Percentiles rank a stretch among this genome's conserved stretches.
These are phyloP conservation scores for Pleurotus sapidus DNA, from an alignment of 768 basidiomycete species.

Conservation along the genomic window DNA sequence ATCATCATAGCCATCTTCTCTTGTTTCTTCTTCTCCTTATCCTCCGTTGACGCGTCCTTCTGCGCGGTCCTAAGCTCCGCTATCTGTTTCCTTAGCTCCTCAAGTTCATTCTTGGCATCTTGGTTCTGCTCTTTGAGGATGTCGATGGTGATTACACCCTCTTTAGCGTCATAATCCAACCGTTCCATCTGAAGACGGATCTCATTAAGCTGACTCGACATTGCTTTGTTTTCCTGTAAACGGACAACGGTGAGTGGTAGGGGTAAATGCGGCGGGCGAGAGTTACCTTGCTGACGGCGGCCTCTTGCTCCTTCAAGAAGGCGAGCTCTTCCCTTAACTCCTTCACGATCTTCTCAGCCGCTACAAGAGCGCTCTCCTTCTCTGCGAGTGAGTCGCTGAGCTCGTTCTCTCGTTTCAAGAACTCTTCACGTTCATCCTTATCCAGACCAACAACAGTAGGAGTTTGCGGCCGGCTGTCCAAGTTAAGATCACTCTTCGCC, in stretches of 20 bases:
- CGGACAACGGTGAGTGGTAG: not conserved
- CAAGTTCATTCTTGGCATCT: slow-evolving; percentile 84
- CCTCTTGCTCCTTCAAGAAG: slow-evolving; percentile 91
- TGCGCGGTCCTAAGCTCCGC: slow-evolving; percentile 77
- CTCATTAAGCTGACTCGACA: slow-evolving; percentile 92
- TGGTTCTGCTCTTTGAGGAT: slow-evolving; percentile 93
- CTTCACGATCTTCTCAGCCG: slow-evolving; percentile 82
- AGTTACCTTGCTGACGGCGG: slow-evolving; percentile 67
- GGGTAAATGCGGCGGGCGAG: not conserved
- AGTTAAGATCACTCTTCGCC: slow-evolving; percentile 43
- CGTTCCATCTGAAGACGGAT: slow-evolving; percentile 88
- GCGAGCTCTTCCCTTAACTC: slow-evolving; percentile 87
- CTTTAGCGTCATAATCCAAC: slow-evolving; percentile 94
- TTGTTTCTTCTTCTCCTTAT: slow-evolving; percentile 98
- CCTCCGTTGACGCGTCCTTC: slow-evolving; percentile 85
- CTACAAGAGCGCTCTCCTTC: slow-evolving; percentile 76
- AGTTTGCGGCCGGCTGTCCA: slow-evolving; percentile 87
- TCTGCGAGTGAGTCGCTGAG: slow-evolving; percentile 91
- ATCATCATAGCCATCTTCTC: slow-evolving; percentile 99
- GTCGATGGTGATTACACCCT: slow-evolving; percentile 88
- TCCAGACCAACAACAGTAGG: slow-evolving; percentile 87
- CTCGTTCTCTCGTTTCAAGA: slow-evolving; percentile 95
- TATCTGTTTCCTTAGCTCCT: slow-evolving; percentile 82
- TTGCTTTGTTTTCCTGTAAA: slow-evolving; percentile 84
- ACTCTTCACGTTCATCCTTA: slow-evolving; percentile 97